Conservation (phyloP, 2,329 filamentous ascomycete genomes). For the Cladophialophora carrionii region DNA sequence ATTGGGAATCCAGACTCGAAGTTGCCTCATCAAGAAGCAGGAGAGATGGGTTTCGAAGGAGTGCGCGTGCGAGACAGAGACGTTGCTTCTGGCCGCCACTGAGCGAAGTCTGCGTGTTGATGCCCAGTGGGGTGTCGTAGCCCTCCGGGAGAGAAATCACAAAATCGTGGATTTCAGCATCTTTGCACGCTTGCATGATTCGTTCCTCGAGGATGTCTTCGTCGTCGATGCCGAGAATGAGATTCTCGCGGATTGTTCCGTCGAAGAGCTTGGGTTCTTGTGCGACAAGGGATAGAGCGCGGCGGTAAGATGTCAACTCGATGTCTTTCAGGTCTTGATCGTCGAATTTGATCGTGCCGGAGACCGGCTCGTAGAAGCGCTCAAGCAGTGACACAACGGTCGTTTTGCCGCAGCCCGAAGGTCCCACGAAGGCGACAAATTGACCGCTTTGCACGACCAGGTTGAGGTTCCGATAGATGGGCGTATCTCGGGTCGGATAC, state of each 20-base stretch:
- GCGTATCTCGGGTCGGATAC: conserved; percentile 43
- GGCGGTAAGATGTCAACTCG: conserved; percentile 42
- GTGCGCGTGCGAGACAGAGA: conserved; percentile 59
- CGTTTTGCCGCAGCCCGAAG: conserved; percentile 55
- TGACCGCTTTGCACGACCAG: conserved; percentile 46
- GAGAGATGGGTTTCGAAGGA: conserved; percentile 57
- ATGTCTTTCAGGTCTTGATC: conserved; percentile 41
- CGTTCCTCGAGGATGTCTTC: conserved; percentile 44
- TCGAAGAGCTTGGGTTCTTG: conserved; percentile 54
- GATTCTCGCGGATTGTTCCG: conserved; percentile 53
- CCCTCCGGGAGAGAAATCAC: conserved; percentile 58
- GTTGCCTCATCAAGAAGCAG: conserved; percentile 65
- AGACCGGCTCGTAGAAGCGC: conserved; percentile 51
- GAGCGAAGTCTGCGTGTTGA: conserved; percentile 53
- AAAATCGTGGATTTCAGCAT: conserved; percentile 59
- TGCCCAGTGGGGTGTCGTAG: conserved; percentile 54
- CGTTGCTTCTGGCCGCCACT: conserved; percentile 62
- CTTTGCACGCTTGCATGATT: conserved; percentile 53
- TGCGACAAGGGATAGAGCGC: conserved; percentile 43
- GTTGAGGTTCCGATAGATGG: conserved; percentile 42
- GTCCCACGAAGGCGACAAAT: conserved; percentile 53
- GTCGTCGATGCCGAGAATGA: conserved; percentile 51
- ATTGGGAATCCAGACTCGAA: conserved; percentile 65
- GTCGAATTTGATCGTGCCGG: conserved; percentile 47
- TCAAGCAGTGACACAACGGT: conserved; percentile 53